These are phyloP conservation scores for Pseudogymnoascus sp. DNA, from an alignment of 2,329 filamentous ascomycete genomes.

Conservation along the genomic window DNA sequence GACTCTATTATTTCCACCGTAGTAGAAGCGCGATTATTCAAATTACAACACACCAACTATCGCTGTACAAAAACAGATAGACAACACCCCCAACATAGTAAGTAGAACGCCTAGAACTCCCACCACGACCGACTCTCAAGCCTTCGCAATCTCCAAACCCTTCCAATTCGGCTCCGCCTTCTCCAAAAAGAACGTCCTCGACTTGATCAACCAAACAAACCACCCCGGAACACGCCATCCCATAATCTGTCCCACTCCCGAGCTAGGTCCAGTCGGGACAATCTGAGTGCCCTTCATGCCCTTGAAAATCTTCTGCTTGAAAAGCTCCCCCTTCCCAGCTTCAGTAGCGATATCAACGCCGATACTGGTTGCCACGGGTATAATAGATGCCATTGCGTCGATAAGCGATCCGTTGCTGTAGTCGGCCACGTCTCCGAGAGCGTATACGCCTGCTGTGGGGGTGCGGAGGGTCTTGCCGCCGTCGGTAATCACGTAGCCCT, in stretches of 20 bases:
- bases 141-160: conserved; percentile 12
- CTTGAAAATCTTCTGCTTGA: conserved; percentile 27
- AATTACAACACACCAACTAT: neutral
- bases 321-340: conserved; percentile 6
- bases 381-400: conserved; percentile 33
- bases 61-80: neutral
- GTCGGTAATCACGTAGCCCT: conserved; percentile 43
- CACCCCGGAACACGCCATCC: conserved; percentile 33
- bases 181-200: conserved; percentile 31
- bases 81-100: neutral
- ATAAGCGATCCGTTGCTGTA: conserved; percentile 36
- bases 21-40: neutral
- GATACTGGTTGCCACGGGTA: conserved; percentile 38
- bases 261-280: conserved; percentile 32
- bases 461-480: conserved; percentile 36
- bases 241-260: conserved; percentile 32
- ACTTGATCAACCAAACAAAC: conserved; percentile 32
- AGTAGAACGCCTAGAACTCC: neutral
- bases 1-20: neutral
- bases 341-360: conserved; percentile 36
- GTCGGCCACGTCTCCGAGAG: conserved; percentile 39
- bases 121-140: neutral
- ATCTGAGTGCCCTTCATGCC: conserved; percentile 30
- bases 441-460: conserved; percentile 40
- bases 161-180: conserved; percentile 16